Percentiles rank a stretch among this genome's conserved stretches.
Evolutionary conservation across 75 land plant species (phyloP).

Genomic region (Pinus albicaulis): DNA sequence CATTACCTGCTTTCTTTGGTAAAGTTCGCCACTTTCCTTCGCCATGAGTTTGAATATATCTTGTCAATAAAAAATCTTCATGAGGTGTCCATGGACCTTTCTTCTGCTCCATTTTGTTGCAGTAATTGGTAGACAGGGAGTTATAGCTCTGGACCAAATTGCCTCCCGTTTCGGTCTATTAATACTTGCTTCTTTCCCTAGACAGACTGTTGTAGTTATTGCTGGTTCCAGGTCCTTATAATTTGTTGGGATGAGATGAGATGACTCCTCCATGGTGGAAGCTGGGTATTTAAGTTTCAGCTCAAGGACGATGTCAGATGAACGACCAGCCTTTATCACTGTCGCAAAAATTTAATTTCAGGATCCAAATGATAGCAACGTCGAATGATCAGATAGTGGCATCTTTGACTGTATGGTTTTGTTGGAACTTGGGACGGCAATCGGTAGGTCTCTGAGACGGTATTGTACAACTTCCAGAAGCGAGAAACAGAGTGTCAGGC

Average conservation of each 20-base stretch:
- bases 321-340: not conserved
- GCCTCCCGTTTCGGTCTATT: not conserved
- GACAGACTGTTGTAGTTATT: not conserved
- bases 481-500: too few relatives aligned
- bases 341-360: not conserved
- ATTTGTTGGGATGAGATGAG: too few relatives aligned
- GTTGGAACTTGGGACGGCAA: too few relatives aligned
- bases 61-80: slow-evolving; percentile 14
- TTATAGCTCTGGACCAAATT: not conserved
- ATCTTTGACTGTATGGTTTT: slow-evolving; percentile 11
- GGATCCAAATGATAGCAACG: not conserved
- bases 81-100: slow-evolving; percentile 29
- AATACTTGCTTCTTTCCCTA: too few relatives aligned
- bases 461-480: too few relatives aligned
- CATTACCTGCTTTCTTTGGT: slow-evolving; percentile 20
- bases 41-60: slow-evolving; percentile 14
- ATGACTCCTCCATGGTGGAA: too few relatives aligned
- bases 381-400: too few relatives aligned
- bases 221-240: too few relatives aligned
- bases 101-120: slow-evolving; percentile 14
- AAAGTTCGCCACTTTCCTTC: slow-evolving; percentile 24
- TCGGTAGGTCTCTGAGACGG: too few relatives aligned
- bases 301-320: too few relatives aligned
- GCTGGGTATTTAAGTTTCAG: too few relatives aligned
- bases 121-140: not conserved